Evolutionary conservation across 2,329 filamentous ascomycete species (phyloP).

Genomic region (Aspergillus oerlinghausenensis): DNA sequence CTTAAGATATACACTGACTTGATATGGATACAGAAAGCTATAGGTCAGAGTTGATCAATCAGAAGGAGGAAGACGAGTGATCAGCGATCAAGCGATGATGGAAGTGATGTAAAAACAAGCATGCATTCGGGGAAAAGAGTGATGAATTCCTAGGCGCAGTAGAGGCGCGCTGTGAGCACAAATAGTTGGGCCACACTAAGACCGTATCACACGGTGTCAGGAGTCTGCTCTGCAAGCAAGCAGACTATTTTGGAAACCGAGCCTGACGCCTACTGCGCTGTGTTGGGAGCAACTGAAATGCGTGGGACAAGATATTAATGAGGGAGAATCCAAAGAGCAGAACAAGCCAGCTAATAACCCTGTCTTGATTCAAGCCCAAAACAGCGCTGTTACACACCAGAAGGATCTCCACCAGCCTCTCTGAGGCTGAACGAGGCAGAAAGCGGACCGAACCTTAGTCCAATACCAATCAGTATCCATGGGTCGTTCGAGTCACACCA

Average conservation of each 20-base stretch:
- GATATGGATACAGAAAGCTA: slow-evolving; percentile 17
- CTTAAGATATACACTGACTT: slow-evolving; percentile 31
- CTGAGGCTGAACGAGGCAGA: slow-evolving; percentile 17
- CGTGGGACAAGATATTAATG: slow-evolving; percentile 12
- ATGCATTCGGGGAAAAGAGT: slow-evolving; percentile 18
- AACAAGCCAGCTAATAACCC: slow-evolving; percentile 17
- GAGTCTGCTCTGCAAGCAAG: slow-evolving; percentile 19
- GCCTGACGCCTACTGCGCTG: slow-evolving; percentile 19
- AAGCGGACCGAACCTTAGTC: slow-evolving; percentile 22
- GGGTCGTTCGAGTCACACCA: slow-evolving; percentile 3
- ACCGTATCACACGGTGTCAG: slow-evolving; percentile 19
- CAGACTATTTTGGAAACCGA: slow-evolving; percentile 24
- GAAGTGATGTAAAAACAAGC: slow-evolving; percentile 1
- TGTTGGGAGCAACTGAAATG: slow-evolving; percentile 13
- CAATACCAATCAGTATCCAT: slow-evolving; percentile 14
- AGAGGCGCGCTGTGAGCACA: slow-evolving; percentile 20
- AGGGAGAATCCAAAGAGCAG: slow-evolving; percentile 6
- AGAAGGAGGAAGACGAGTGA: neutral
- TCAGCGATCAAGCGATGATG: neutral
- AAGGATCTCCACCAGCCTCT: slow-evolving; percentile 15
- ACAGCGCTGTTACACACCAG: slow-evolving; percentile 9
- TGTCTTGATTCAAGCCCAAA: slow-evolving; percentile 15
- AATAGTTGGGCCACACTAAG: slow-evolving; percentile 32
- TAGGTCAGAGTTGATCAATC: slow-evolving; percentile 12
- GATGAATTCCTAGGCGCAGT: slow-evolving; percentile 14